Percentiles rank a stretch among this genome's conserved stretches.
These are phyloP conservation scores for Phytophthora idaei DNA, from an alignment of 352 stramenopile species.

Conservation along the genomic window DNA sequence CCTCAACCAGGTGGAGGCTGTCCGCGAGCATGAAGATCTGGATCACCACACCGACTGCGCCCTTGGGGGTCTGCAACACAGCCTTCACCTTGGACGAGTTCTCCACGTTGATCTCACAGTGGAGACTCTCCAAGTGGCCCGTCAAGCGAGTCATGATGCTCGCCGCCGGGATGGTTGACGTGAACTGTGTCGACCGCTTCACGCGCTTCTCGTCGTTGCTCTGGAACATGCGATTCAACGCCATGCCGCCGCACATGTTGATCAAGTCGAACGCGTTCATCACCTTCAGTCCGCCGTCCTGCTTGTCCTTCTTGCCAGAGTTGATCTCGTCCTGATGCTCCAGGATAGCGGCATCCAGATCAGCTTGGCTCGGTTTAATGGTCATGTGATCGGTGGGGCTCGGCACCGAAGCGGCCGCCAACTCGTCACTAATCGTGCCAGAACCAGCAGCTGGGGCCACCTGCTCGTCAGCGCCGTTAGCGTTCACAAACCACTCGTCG, in stretches of 20 bases:
- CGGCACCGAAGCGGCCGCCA: slow-evolving; percentile 19
- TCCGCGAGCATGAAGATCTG: slow-evolving; percentile 91
- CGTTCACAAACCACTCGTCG: slow-evolving; percentile 90
- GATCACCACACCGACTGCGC: slow-evolving; percentile 89
- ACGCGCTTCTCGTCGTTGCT: slow-evolving; percentile 88
- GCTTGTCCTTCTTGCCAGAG: slow-evolving; percentile 71
- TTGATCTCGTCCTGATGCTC: slow-evolving; percentile 83
- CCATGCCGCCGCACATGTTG: slow-evolving; percentile 92
- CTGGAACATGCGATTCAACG: slow-evolving; percentile 91
- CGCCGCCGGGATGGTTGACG: slow-evolving; percentile 77
- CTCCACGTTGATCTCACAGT: slow-evolving; percentile 85
- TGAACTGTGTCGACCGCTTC: slow-evolving; percentile 88
- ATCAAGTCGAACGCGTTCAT: slow-evolving; percentile 94
- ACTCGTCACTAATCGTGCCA: slow-evolving; percentile 25
- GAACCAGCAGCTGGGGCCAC: slow-evolving; percentile 20
- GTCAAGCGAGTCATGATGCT: slow-evolving; percentile 82
- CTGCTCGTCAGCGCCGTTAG: slow-evolving; percentile 46
- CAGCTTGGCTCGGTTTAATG: slow-evolving; percentile 84
- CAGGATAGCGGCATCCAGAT: slow-evolving; percentile 81
- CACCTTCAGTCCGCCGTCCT: slow-evolving; percentile 72
- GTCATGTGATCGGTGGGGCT: slow-evolving; percentile 50
- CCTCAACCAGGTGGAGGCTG: slow-evolving; percentile 86
- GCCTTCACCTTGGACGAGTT: slow-evolving; percentile 86
- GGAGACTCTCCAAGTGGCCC: slow-evolving; percentile 73
- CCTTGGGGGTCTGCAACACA: slow-evolving; percentile 84